Conservation (phyloP, 2,329 filamentous ascomycete genomes). For the Curvularia hawaiiensis region DNA sequence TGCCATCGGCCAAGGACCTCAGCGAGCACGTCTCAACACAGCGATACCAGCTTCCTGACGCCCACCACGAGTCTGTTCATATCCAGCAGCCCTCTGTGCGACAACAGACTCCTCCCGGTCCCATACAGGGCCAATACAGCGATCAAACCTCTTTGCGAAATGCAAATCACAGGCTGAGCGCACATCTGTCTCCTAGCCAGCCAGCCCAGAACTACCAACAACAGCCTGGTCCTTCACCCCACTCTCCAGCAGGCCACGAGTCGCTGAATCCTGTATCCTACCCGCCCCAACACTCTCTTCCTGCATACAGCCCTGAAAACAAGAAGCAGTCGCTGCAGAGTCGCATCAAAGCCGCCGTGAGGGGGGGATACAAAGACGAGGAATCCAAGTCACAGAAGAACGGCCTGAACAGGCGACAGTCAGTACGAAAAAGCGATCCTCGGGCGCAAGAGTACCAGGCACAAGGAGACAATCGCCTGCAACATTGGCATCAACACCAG, state of each 20-base stretch:
- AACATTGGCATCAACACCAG: conserved; percentile 36
- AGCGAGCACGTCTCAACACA: conserved; percentile 39
- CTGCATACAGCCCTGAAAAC: conserved; percentile 26
- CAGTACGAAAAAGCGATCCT: conserved; percentile 44
- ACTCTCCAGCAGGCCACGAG: conserved; percentile 28
- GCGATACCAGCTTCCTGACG: conserved; percentile 32
- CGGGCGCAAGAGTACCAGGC: conserved; percentile 35
- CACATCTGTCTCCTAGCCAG: conserved; percentile 36
- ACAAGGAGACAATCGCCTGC: conserved; percentile 32
- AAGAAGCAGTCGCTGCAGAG: conserved; percentile 44
- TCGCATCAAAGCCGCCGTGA: conserved; percentile 38
- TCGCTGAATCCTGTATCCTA: conserved; percentile 32
- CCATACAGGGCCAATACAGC: conserved; percentile 24
- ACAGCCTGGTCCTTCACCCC: conserved; percentile 27
- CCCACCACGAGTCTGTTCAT: conserved; percentile 27
- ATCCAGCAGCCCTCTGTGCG: conserved; percentile 26
- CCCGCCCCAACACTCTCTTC: conserved; percentile 25
- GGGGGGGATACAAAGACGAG: conserved; percentile 41
- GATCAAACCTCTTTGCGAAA: conserved; percentile 35
- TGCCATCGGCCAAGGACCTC: conserved; percentile 44
- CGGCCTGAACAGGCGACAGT: conserved; percentile 40
- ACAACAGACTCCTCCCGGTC: conserved; percentile 16
- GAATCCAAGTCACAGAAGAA: conserved; percentile 40
- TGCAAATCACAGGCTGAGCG: conserved; percentile 40
- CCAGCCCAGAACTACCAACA: conserved; percentile 35